Base-by-base conservation (phyloP, 2,329 filamentous ascomycete species). In the Juglanconis sp. region DNA sequence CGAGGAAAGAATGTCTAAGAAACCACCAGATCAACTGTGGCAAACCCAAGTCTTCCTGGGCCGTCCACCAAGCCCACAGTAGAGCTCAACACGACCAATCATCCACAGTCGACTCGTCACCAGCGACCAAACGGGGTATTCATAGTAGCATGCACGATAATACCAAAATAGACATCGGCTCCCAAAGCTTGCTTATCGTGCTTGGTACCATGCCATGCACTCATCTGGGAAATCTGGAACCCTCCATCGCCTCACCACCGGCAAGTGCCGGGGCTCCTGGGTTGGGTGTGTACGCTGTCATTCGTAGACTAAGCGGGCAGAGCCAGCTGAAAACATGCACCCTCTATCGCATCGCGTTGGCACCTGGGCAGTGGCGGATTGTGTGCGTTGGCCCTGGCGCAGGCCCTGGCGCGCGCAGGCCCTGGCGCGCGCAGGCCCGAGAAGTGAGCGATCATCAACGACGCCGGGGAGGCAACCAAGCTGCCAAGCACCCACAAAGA, bases 291-390 rank as follows among this genome's bases (percentile, higher is more conserved):
- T 32, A 49, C 36, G 46, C 46, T 58, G 64, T 48, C 63, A 56
- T 56, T 58, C 50, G 59, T 53, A 51, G 30, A 53, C 61, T 56
- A 58, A 60, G 64, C 61, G 49, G 57, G 51, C 66, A 64, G 64
- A 57, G 62, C 61, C 62, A 72, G 71, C 71, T 72, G 70, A 72
- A 70, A 68, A 61, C 38, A 46, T 68, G 69, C 69, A 69, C 68
- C 61, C 57, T 56, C 53, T 53, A 65, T 35, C 17, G 44, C 40
- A 55, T 55, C 53, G 34, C 34, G 31, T n/a, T 47, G 31, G 17
- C 32, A 42, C 34, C n/a, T n/a, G 32, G 31, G 17, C 32, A 42
- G 53, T 55, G 53, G 53, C 53, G 53, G 31, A 47, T 32, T 32
- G 10, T 49, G 47, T 49, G 17, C 42, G 40, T 47, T 47, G 44